Evolutionary conservation across 345 rosid genomes (phyloP).

Genomic region (Cardamine occulta): DNA sequence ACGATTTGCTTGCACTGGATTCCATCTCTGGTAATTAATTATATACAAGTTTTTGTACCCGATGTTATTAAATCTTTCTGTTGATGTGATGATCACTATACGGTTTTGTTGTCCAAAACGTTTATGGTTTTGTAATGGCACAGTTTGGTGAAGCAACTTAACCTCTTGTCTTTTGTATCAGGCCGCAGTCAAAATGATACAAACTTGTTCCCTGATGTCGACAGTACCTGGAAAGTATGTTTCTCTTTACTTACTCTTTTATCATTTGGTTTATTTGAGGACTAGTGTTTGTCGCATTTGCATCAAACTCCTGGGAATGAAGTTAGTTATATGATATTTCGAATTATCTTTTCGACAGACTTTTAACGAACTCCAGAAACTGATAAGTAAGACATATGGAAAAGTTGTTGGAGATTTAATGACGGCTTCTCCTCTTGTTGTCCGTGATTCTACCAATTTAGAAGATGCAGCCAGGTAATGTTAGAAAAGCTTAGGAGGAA

Average conservation of each 20-base stretch:
- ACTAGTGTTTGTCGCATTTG: constrained; percentile 11
- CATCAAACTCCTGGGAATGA: not conserved
- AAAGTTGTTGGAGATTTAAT: constrained; percentile 93
- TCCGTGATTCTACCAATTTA: constrained; percentile 72
- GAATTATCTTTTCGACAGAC: constrained; percentile 48
- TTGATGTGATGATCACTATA: constrained; percentile 9
- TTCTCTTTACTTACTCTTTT: not conserved
- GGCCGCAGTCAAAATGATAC: constrained; percentile 68
- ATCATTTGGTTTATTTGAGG: not conserved
- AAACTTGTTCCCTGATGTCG: constrained; percentile 77
- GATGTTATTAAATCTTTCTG: not conserved
- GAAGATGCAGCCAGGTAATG: constrained; percentile 88
- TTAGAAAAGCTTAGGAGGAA: not conserved
- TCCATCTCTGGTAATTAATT: constrained; percentile 71
- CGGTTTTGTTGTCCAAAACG: not conserved
- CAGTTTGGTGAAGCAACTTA: constrained; percentile 21
- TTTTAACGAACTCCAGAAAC: constrained; percentile 79
- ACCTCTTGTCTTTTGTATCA: constrained; percentile 38
- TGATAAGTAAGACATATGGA: constrained; percentile 75
- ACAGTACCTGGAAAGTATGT: constrained; percentile 91
- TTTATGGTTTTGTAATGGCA: not conserved
- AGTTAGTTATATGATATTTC: not conserved
- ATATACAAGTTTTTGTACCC: not conserved
- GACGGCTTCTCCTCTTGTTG: constrained; percentile 87
- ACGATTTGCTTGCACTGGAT: constrained; percentile 86